A percentile compares a stretch with the other conserved stretches of the same genome.
phyloP scores from a whole-genome alignment of 345 rosid species.

The Abelmoschus esculentus region DNA sequence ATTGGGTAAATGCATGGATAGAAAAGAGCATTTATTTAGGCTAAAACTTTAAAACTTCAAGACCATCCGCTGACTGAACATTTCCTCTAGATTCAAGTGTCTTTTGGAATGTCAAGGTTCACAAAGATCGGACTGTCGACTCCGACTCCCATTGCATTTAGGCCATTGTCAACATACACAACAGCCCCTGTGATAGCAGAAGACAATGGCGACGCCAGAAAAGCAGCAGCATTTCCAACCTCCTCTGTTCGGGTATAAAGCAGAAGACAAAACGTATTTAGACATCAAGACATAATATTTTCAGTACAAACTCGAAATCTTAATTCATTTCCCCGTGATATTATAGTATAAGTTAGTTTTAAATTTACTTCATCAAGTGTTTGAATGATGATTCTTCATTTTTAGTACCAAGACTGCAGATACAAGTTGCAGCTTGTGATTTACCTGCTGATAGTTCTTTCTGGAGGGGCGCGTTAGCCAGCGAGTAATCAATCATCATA shows the following conservation, averaged over 20 bases:
- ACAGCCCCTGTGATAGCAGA: conserved; percentile 89
- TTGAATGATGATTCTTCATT: background rate
- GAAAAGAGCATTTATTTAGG: background rate
- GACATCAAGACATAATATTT: background rate
- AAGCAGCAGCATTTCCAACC: conserved; percentile 89
- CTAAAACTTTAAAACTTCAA: background rate
- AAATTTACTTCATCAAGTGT: background rate
- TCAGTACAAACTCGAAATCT: background rate
- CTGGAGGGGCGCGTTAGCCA: conserved; percentile 57
- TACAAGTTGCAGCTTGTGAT: conserved; percentile 2
- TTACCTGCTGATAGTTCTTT: conserved; percentile 67
- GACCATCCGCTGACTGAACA: conserved; percentile 17
- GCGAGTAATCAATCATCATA: conserved; percentile 58
- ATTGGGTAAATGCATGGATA: too few relatives aligned
- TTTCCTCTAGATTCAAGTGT: conserved; percentile 8
- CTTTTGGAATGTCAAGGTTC: conserved; percentile 60
- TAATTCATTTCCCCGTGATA: background rate
- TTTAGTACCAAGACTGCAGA: background rate
- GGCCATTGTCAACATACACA: conserved; percentile 88
- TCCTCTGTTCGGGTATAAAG: conserved; percentile 53
- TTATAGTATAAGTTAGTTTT: background rate
- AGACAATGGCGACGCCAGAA: conserved; percentile 85
- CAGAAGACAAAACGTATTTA: background rate
- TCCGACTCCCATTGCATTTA: conserved; percentile 90
- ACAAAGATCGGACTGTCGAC: conserved; percentile 74